These are phyloP conservation scores for Epichloe aotearoae DNA, from an alignment of 2,329 filamentous ascomycete species.

Conservation along the genomic window DNA sequence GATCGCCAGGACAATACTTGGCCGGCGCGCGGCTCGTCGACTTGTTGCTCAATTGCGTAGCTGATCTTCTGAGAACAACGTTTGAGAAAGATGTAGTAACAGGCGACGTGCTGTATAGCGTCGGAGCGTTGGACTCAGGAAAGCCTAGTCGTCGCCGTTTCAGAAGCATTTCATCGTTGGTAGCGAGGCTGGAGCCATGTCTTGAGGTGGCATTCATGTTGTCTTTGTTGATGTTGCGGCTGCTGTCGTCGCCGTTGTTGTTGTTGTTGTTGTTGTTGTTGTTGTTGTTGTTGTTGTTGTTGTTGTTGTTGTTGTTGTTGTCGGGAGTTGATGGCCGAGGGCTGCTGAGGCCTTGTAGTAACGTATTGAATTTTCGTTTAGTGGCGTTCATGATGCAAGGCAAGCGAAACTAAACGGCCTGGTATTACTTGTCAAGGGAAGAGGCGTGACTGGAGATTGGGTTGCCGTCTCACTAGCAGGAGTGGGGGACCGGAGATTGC, in stretches of 20 bases:
- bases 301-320: not conserved
- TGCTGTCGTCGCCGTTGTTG: too few relatives aligned
- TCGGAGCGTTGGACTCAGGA: slow-evolving; percentile 26
- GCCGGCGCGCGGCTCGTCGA: slow-evolving; percentile 24
- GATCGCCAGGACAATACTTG: slow-evolving; percentile 77
- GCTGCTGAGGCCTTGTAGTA: slow-evolving; percentile 53
- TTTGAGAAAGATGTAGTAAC: slow-evolving; percentile 10
- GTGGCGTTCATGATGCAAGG: slow-evolving; percentile 50
- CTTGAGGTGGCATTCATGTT: slow-evolving; percentile 12
- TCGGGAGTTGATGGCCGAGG: slow-evolving; percentile 10
- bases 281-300: not conserved
- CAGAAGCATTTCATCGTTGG: slow-evolving; percentile 29
- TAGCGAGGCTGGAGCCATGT: slow-evolving; percentile 8
- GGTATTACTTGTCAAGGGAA: not conserved
- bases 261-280: not conserved
- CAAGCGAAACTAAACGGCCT: not conserved
- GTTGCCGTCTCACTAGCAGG: not conserved
- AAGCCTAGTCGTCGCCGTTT: slow-evolving; percentile 41
- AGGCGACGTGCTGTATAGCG: slow-evolving; percentile 8
- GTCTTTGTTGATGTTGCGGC: not conserved
- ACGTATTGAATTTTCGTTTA: slow-evolving; percentile 72
- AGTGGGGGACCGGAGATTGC: slow-evolving; percentile 2
- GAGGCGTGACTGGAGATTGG: slow-evolving; percentile 1
- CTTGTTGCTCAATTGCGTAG: slow-evolving; percentile 6
- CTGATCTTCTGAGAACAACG: slow-evolving; percentile 2